Evolutionary conservation across 1,139 yeast genomes (phyloP), one percentile per base, ranked within the genome.

Genomic region (Wickerhamomyces sp.): DNA sequence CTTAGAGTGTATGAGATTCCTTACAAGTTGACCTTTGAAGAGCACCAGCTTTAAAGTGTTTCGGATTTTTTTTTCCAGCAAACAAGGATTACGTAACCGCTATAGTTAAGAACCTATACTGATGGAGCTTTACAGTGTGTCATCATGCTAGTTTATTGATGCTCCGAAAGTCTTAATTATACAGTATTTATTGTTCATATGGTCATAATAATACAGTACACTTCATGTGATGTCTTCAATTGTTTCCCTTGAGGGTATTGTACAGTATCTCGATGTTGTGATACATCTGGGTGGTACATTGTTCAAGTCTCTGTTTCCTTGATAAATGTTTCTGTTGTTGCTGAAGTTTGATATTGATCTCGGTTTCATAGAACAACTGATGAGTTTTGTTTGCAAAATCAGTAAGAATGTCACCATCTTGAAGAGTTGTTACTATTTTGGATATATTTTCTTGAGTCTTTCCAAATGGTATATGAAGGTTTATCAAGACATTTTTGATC

Each of bases 401-500:
- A 11, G 39, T 43, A 10, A 57, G 45, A 2, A 51, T 41, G 3
- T 40, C 38, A 23, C 52, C 53, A 5, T 43, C 43, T 23, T 48
- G 41, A 3, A 51, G 43, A 3, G 45, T 26, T 3, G 31, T 27
- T 1, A 42, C 48, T 29, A 54, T 37, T 7, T 39, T 40, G 6
- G 55, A 48, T 5, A 58, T 45, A n/a, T 34, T 14, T 14, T 43
- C 35, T 37, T 45, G 48, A 11, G 50, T 46, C 18, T 52, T 38
- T 5, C 49, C 36, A 40, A 37, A 54, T 14, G 59, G 58, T 10
- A 56, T 42, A 9, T 48, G 40, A 41, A 56, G 52, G 36, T 53
- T 49, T 11, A 58, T 42, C 45, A 57, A 39, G 3, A 58, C 45
- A 45, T 58, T 58, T 45, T 57, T 58, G 29, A 56, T 43, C 10